Evolutionary conservation across 306 rosid genomes (phyloP).

Genomic region (Prunus mira): DNA sequence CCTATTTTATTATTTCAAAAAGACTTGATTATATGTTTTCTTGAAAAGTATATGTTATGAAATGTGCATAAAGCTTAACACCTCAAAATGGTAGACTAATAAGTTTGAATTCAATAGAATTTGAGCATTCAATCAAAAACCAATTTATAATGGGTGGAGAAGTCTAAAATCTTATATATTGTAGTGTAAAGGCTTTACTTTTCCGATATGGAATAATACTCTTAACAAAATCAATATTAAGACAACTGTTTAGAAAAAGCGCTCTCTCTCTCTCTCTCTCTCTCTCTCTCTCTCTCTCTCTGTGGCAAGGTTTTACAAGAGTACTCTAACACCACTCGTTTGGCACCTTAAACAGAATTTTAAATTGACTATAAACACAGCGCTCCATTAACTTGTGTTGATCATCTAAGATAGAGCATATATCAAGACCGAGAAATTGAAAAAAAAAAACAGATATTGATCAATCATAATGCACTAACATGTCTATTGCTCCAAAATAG

Average conservation of each 20-base stretch:
- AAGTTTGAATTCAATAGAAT: too few relatives aligned
- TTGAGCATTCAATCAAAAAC: too few relatives aligned
- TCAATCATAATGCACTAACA: slow-evolving; percentile 7
- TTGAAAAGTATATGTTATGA: too few relatives aligned
- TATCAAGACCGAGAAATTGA: not conserved
- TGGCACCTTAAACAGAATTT: slow-evolving; percentile 25
- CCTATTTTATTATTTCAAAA: too few relatives aligned
- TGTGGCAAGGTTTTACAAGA: not conserved
- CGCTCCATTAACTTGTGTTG: slow-evolving; percentile 28
- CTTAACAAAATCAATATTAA: not conserved
- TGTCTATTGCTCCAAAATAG: slow-evolving; percentile 28
- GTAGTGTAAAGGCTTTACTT: not conserved
- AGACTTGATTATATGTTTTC: too few relatives aligned
- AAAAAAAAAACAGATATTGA: not conserved
- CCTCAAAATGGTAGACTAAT: too few relatives aligned
- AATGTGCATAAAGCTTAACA: too few relatives aligned
- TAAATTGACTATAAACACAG: slow-evolving; percentile 16
- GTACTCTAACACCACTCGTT: slow-evolving; percentile 30
- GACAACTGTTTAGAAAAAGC: not conserved
- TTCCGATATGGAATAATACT: not conserved
- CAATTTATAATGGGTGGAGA: not conserved
- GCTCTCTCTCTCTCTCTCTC: not conserved
- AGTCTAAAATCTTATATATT: not conserved
- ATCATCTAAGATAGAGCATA: slow-evolving; percentile 10
- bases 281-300: not conserved